A percentile compares a stretch with the other conserved stretches of the same genome.
phyloP scores from a whole-genome alignment of 129 eudicot genomes.

The Flaveria brownii region DNA sequence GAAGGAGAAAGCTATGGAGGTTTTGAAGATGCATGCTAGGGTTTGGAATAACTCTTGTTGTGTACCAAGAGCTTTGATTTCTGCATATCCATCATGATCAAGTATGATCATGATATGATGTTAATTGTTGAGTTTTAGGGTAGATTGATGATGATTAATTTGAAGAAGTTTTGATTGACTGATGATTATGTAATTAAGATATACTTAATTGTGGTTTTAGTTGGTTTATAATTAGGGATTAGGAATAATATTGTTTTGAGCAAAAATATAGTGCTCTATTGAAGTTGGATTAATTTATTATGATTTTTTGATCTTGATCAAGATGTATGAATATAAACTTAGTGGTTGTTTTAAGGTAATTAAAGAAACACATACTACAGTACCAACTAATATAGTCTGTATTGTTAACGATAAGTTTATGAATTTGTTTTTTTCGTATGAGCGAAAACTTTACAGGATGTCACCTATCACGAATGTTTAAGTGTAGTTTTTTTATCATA shows the following conservation, averaged over 20 bases:
- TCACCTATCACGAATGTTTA: no score
- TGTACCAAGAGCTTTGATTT: constrained; percentile 37
- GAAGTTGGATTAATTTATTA: constrained; percentile 10
- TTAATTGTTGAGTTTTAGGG: constrained; percentile 11
- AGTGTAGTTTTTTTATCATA: no score
- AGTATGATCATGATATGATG: neutral
- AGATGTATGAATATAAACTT: neutral
- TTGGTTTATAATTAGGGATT: neutral
- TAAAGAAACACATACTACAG: neutral
- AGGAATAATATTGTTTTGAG: constrained; percentile 11
- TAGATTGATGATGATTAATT: neutral
- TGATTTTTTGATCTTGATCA: constrained; percentile 5
- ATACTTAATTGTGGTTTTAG: constrained; percentile 17
- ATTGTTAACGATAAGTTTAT: no score
- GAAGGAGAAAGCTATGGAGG: constrained; percentile 62
- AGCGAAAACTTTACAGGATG: no score
- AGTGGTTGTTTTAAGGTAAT: neutral
- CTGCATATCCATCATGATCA: constrained; percentile 49
- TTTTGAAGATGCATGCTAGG: constrained; percentile 57
- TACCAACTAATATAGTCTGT: no score
- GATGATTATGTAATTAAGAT: no score
- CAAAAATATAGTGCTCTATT: constrained; percentile 15
- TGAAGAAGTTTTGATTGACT: constrained; percentile 19
- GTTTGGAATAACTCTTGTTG: constrained; percentile 65
- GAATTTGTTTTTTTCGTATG: no score